Base-by-base conservation (phyloP, 1,284 basidiomycete species). In the Macrocystidia cucumis region DNA sequence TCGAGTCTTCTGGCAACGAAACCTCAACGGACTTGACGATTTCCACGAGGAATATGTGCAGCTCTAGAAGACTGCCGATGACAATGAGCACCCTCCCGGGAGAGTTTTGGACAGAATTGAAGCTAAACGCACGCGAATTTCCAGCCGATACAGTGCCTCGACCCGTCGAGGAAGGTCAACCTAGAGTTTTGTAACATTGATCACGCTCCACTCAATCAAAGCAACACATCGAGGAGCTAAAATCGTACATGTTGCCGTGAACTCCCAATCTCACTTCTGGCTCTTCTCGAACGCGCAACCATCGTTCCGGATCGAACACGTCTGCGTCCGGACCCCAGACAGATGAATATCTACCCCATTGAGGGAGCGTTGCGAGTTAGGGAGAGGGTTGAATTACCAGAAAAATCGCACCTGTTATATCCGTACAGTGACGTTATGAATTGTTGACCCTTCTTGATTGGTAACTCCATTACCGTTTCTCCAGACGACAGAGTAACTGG, bases 251-350 rank as follows among this genome's bases (percentile, higher is more conserved):
- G 3, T 16, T 4, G 29, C 29, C 29, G 17, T 30, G 19, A 30
- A 5, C 5, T 16, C n/a, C 3, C 12, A n/a, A 5, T 4, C 14
- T 18, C 17, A 9, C 29, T 30, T 30, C 5, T 18, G 14, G 29
- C 11, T 16, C 12, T 13, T 18, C 29, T 16, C 29, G 11, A 30
- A n/a, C 29, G 12, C 19, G 14, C 3, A 75, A 46, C 68, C 70
- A 76, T 32, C 74, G 56, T 29, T 70, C 64, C 2, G 74, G 74
- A 39, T 70, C 69, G 50, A 67, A 76, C 18, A 52, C 49, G 36
- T 72, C 52, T 3, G 72, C 70, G 42, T 75, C 71, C 24, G 65
- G 56, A 5, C 73, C 73, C 50, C 71, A 77, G 21, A 73, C 44
- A 13, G 65, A 61, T 39, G 60, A 62, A 39, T 67, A 65, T 40